Base-by-base conservation (phyloP, 2,329 filamentous ascomycete genomes). In the Leptodontidium sp. region DNA sequence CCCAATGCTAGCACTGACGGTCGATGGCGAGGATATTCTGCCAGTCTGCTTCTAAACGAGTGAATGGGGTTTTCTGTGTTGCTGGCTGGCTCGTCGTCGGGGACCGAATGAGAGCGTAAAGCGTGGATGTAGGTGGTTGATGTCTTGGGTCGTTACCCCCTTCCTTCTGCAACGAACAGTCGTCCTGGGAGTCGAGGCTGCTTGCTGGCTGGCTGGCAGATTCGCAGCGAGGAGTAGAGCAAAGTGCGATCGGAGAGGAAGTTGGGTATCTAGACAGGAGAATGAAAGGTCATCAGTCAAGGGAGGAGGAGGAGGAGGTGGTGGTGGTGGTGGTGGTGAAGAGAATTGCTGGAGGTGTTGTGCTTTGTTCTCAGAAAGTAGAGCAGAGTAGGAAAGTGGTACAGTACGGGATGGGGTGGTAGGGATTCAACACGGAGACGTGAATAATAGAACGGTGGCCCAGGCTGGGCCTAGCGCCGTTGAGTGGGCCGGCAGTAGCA, bases 121-220 rank as follows among this genome's bases (percentile, higher is more conserved):
- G 43, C 45, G 59, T 49, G 57, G 21, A 59, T 59, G 38, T 45
- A 24, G n/a, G 12, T 17, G 55, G 35, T 45, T 45, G 26, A 4
- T 62, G 43, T 47, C 40, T 62, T 62, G 40, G 43, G 15, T 50
- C 3, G 45, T 65, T 43, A 65, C 67, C 68, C 70, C 71, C 71
- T 73, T 74, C 71, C 67, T 68, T 70, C 68, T 67, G 45, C 57
- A 70, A 68, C 67, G 64, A 73, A 65, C 67, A 66, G 70, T 64
- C 61, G 67, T 70, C 59, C 68, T 65, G 55, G 14, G 8, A 47
- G 29, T 47, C 21, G 63, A 40, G 61, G 61, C 63, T 38, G 64
- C 61, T 63, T 43, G 47, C 61, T 59, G 29, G 64, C 61, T 63
- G 43, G 47, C 61, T 59, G 35, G 53, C 45, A 43, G 52, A 64